A percentile compares a stretch with the other conserved stretches of the same genome.
These are phyloP conservation scores for Monilinia laxa DNA, from an alignment of 2,329 filamentous ascomycete species.

Conservation along the genomic window DNA sequence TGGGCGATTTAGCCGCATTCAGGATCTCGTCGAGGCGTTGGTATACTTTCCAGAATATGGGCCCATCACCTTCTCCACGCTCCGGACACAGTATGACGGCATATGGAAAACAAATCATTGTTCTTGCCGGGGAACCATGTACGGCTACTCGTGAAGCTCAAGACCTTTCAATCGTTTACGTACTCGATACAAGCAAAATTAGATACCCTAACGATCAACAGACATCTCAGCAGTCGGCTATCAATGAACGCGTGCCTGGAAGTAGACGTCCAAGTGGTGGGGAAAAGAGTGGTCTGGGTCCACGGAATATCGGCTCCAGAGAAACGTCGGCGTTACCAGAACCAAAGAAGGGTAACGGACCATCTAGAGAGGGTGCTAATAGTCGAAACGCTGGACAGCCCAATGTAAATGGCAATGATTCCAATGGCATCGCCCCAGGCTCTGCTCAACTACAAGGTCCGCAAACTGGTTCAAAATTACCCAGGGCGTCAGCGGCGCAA, in stretches of 20 bases:
- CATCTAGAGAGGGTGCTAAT: conserved; percentile 46
- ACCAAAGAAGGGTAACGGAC: conserved; percentile 49
- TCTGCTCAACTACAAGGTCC: conserved; percentile 42
- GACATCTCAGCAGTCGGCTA: conserved; percentile 41
- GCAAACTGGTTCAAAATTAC: conserved; percentile 53
- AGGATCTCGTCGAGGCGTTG: conserved; percentile 80
- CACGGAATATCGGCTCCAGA: conserved; percentile 36
- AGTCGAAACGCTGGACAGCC: conserved; percentile 40
- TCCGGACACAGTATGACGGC: conserved; percentile 98
- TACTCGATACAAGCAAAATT: conserved; percentile 94
- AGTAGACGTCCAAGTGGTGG: conserved; percentile 47
- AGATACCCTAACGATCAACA: conserved; percentile 80
- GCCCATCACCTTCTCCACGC: conserved; percentile 85
- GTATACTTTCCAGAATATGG: conserved; percentile 99
- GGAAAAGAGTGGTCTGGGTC: conserved; percentile 35
- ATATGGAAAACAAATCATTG: conserved; percentile 86
- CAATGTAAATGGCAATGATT: conserved; percentile 44
- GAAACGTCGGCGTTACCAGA: conserved; percentile 43
- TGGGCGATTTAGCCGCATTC: conserved; percentile 90
- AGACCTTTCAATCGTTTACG: conserved; percentile 85
- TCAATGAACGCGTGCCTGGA: conserved; percentile 44
- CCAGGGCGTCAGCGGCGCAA: conserved; percentile 58
- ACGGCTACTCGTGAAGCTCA: conserved; percentile 76
- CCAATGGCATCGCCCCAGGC: conserved; percentile 37
- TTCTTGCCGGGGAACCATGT: conserved; percentile 91